These are phyloP conservation scores for Fusarium pseudograminearum DNA, from an alignment of 2,329 filamentous ascomycete species.

Conservation along the genomic window DNA sequence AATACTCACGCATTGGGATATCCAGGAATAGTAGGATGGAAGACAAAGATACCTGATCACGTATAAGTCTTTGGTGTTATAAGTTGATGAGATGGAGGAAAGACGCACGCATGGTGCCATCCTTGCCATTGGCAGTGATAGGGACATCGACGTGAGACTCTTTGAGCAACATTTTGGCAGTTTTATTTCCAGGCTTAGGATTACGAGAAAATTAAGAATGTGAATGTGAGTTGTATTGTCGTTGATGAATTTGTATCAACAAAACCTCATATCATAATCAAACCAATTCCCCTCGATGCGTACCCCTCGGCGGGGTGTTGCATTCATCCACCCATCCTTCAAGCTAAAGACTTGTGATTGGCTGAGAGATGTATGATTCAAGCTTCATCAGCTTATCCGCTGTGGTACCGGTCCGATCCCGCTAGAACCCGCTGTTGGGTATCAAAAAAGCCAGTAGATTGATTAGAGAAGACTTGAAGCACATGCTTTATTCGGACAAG, in stretches of 20 bases:
- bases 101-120: conserved; percentile 64
- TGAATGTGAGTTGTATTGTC: neutral
- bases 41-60: conserved; percentile 82
- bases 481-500: neutral
- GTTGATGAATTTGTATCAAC: conserved; percentile 3
- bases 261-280: conserved; percentile 32
- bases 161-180: conserved; percentile 63
- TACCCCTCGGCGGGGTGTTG: conserved; percentile 41
- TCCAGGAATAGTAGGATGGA: conserved; percentile 84
- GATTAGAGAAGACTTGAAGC: neutral
- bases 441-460: neutral
- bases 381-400: conserved; percentile 32
- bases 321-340: conserved; percentile 18
- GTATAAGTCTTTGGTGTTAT: conserved; percentile 33
- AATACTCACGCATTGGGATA: conserved; percentile 82
- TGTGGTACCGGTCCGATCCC: conserved; percentile 32
- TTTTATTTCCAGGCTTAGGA: no score
- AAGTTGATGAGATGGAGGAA: conserved; percentile 16
- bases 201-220: neutral
- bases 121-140: conserved; percentile 64
- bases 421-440: neutral
- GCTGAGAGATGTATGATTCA: conserved; percentile 10
- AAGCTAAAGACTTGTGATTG: conserved; percentile 30
- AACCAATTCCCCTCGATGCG: conserved; percentile 27
- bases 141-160: conserved; percentile 65